A percentile compares a stretch with the other conserved stretches of the same genome.
Conservation (phyloP, 208 protist species). For the Porcisia hertigi region DNA sequence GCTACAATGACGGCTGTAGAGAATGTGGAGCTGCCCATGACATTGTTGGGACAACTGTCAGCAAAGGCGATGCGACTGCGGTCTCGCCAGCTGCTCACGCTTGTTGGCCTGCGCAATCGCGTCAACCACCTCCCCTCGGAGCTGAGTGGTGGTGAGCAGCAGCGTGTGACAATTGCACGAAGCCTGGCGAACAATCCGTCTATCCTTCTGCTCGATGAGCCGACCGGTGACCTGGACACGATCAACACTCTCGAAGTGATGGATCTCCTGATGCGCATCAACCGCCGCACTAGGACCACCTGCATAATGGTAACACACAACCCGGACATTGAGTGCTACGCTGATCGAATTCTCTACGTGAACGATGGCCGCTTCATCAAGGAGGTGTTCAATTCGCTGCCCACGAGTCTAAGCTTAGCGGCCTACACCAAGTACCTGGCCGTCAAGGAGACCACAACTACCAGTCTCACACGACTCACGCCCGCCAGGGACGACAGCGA, state of each 20-base stretch:
- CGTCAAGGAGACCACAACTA: constrained; percentile 43
- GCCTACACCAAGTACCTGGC: constrained; percentile 82
- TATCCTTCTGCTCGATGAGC: constrained; percentile 97
- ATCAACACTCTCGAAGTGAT: constrained; percentile 96
- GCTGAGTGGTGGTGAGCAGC: constrained; percentile 97
- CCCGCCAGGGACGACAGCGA: neutral
- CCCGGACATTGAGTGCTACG: constrained; percentile 97
- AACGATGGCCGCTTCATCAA: constrained; percentile 89
- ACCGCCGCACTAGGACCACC: constrained; percentile 91
- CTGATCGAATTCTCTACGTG: constrained; percentile 96
- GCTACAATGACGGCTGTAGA: constrained; percentile 96
- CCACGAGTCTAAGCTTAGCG: constrained; percentile 73
- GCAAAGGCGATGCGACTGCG: constrained; percentile 80
- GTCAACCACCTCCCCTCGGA: constrained; percentile 95
- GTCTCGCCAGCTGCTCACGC: constrained; percentile 83
- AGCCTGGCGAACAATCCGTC: constrained; percentile 95
- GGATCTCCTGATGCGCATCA: constrained; percentile 96
- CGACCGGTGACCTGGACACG: constrained; percentile 96
- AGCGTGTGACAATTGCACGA: constrained; percentile 93
- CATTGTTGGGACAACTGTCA: constrained; percentile 86
- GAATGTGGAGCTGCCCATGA: constrained; percentile 98
- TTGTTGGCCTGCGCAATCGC: constrained; percentile 96
- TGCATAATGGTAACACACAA: constrained; percentile 98
- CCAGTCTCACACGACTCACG: constrained; percentile 9
- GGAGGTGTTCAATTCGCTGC: constrained; percentile 89